These are phyloP conservation scores for Cornus suecica DNA, from an alignment of 148 eudicot genomes.

Conservation along the genomic window DNA sequence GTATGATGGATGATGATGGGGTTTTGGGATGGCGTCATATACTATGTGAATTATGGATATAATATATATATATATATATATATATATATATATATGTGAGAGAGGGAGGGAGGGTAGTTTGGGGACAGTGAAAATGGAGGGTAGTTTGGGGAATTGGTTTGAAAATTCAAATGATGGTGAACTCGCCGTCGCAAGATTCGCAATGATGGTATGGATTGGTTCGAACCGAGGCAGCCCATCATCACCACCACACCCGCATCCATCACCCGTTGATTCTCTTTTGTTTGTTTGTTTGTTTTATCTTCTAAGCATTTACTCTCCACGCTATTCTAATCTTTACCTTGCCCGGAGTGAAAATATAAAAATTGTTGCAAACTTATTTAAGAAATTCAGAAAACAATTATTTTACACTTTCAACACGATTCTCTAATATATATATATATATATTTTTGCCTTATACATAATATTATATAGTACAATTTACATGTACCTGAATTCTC, in stretches of 20 bases:
- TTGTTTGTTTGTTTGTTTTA: conserved; percentile 21
- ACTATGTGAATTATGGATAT: conserved; percentile 43
- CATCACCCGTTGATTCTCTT: conserved; percentile 34
- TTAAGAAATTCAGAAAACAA: no score
- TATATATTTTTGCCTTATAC: no score
- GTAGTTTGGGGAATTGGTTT: background rate
- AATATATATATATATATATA: no score
- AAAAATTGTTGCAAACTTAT: no score
- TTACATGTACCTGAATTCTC: no score
- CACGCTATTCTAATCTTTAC: no score
- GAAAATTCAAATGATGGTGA: conserved; percentile 52
- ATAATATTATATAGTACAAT: no score
- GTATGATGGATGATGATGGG: conserved; percentile 23
- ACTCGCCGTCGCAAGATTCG: conserved; percentile 78
- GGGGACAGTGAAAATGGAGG: conserved; percentile 10
- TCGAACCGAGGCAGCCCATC: conserved; percentile 54
- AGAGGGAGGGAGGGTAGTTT: conserved; percentile 11
- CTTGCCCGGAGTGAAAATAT: no score
- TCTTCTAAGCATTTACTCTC: no score
- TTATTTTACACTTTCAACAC: no score
- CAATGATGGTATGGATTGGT: conserved; percentile 85
- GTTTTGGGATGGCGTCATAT: conserved; percentile 28
- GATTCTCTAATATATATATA: no score
- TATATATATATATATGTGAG: background rate
- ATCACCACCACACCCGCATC: conserved; percentile 37